Evolutionary conservation across 2,329 filamentous ascomycete species (phyloP).

Genomic region (Endothia cerciana): DNA sequence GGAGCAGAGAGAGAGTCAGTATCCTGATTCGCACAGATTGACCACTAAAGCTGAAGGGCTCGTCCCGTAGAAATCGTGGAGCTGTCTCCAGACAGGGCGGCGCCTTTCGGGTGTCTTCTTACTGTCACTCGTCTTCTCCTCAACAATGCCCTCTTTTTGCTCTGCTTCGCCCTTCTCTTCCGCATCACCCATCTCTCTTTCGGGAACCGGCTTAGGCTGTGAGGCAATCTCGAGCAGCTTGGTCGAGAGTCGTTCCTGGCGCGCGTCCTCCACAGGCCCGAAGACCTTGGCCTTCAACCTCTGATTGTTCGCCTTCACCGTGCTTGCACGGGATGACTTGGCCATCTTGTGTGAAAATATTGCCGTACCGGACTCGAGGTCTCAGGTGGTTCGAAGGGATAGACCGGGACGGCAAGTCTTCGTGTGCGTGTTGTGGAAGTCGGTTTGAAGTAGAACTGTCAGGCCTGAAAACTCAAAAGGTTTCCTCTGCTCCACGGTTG

Average conservation of each 20-base stretch:
- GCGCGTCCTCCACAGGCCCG: slow-evolving; percentile 77
- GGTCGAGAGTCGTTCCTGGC: slow-evolving; percentile 80
- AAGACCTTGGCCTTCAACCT: slow-evolving; percentile 82
- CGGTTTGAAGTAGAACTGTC: background rate
- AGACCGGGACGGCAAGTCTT: too few species aligned
- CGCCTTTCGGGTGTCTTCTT: slow-evolving; percentile 35
- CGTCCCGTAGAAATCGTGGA: background rate
- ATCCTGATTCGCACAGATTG: background rate
- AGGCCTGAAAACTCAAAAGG: slow-evolving; percentile 10
- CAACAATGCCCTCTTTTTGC: slow-evolving; percentile 35
- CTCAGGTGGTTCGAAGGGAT: background rate
- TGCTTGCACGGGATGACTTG: slow-evolving; percentile 80
- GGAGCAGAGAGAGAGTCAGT: background rate
- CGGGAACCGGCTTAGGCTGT: slow-evolving; percentile 68
- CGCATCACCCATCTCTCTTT: slow-evolving; percentile 48
- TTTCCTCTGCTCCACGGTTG: background rate
- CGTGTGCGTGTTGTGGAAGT: background rate
- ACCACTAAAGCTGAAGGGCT: background rate
- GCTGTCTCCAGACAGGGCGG: background rate
- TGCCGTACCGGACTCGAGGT: background rate
- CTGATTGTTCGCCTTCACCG: slow-evolving; percentile 80
- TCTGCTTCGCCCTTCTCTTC: slow-evolving; percentile 48
- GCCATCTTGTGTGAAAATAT: slow-evolving; percentile 67
- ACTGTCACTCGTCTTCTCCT: slow-evolving; percentile 37
- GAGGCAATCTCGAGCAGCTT: slow-evolving; percentile 82